These are phyloP conservation scores for Drosera spatulata DNA, from an alignment of 179 eudicot genomes.

Conservation along the genomic window DNA sequence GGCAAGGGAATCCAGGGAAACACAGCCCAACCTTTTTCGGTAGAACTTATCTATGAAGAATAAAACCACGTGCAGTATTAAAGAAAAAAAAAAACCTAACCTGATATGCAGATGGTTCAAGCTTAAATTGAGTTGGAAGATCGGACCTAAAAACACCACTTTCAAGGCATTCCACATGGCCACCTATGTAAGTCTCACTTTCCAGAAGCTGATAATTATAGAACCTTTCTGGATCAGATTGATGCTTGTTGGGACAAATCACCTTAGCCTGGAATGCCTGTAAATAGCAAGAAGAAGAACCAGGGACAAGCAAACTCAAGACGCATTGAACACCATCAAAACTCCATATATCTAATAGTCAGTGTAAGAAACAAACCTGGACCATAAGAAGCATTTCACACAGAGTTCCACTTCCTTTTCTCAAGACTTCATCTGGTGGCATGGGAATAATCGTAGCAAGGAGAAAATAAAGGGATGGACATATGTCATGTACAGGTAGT, in stretches of 20 bases:
- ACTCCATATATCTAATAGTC: neutral
- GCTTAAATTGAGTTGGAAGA: constrained; percentile 88
- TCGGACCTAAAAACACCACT: constrained; percentile 99
- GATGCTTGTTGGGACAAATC: constrained; percentile 93
- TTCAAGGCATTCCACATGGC: constrained; percentile 99
- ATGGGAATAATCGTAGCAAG: constrained; percentile 96
- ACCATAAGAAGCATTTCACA: constrained; percentile 99
- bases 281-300: constrained; percentile 10
- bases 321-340: neutral
- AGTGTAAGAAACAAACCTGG: constrained; percentile 45
- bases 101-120: constrained; percentile 92
- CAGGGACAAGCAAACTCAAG: neutral
- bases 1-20: neutral
- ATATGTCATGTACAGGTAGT: constrained; percentile 95
- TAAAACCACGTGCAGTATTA: neutral
- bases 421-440: constrained; percentile 98
- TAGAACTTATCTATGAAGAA: neutral
- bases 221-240: constrained; percentile 88
- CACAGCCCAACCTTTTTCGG: neutral
- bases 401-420: constrained; percentile 99
- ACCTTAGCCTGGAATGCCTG: constrained; percentile 95
- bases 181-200: constrained; percentile 99
- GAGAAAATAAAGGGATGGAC: constrained; percentile 98
- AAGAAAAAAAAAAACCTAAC: constrained; percentile 24
- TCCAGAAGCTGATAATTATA: constrained; percentile 69